phyloP scores from a whole-genome alignment of 768 basidiomycete genomes.

The Lentinula detonsa region DNA sequence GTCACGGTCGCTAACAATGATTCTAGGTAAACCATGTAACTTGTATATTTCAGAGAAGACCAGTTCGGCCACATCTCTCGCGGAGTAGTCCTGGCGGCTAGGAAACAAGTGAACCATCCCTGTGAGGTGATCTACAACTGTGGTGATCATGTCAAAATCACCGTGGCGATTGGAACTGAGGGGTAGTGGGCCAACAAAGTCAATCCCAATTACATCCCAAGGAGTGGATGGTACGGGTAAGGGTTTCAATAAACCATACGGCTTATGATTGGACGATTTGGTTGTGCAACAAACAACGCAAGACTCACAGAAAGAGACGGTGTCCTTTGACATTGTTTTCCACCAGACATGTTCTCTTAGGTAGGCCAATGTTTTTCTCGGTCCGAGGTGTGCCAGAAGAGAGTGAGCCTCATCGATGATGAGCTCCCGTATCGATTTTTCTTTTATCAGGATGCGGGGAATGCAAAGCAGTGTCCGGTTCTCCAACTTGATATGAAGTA shows the following conservation, averaged over 20 bases:
- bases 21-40: conserved; percentile 17
- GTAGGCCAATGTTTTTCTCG: conserved; percentile 20
- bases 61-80: conserved; percentile 22
- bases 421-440: conserved; percentile 13
- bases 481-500: conserved; percentile 9
- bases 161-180: conserved; percentile 11
- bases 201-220: conserved; percentile 14
- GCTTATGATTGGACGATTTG: conserved; percentile 8
- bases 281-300: background rate
- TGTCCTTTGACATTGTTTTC: conserved; percentile 17
- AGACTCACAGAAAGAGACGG: conserved; percentile 18
- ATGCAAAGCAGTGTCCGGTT: conserved; percentile 9
- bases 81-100: conserved; percentile 15
- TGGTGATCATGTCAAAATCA: conserved; percentile 15
- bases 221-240: conserved; percentile 1
- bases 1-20: conserved; percentile 20
- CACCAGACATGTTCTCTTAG: conserved; percentile 14
- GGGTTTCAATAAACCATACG: conserved; percentile 6
- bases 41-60: conserved; percentile 23
- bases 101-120: conserved; percentile 20
- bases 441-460: conserved; percentile 4
- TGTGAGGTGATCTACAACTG: conserved; percentile 17
- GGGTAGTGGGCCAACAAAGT: conserved; percentile 15
- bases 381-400: conserved; percentile 25
- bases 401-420: conserved; percentile 28